Evolutionary conservation across 768 basidiomycete genomes (phyloP).

Genomic region (Calocybe indica): DNA sequence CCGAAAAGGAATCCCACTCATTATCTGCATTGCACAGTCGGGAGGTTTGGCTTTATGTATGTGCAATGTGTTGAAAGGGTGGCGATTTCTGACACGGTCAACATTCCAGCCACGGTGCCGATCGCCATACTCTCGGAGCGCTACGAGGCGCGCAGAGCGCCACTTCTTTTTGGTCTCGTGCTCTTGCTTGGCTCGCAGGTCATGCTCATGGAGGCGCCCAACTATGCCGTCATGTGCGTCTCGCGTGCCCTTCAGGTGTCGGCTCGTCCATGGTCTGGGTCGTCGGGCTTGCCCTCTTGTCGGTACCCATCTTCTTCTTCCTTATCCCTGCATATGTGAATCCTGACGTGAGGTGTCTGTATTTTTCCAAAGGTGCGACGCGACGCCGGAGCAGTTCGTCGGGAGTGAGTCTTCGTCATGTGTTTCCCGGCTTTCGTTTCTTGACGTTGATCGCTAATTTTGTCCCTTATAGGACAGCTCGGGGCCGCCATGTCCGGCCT

Average conservation of each 20-base stretch:
- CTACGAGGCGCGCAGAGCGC: conserved; percentile 37
- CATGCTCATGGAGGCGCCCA: conserved; percentile 58
- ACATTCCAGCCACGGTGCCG: conserved; percentile 43
- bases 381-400: conserved; percentile 38
- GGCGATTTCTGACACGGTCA: not conserved
- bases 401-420: conserved; percentile 34
- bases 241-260: conserved; percentile 53
- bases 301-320: conserved; percentile 5
- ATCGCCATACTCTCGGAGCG: conserved; percentile 51
- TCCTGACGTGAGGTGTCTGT: not conserved
- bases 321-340: not conserved
- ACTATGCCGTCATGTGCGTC: conserved; percentile 49
- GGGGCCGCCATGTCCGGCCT: conserved; percentile 57
- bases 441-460: conserved; percentile 1
- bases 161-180: conserved; percentile 45
- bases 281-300: conserved; percentile 57
- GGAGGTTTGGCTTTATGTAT: conserved; percentile 49
- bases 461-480: conserved; percentile 38
- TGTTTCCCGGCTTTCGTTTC: no score
- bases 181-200: conserved; percentile 48
- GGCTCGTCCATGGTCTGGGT: conserved; percentile 60
- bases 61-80: conserved; percentile 10
- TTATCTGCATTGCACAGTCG: conserved; percentile 30
- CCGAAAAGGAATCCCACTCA: conserved; percentile 3
- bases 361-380: conserved; percentile 40